Conservation (phyloP, 2,329 filamentous ascomycete genomes). For the Pyricularia sp. region DNA sequence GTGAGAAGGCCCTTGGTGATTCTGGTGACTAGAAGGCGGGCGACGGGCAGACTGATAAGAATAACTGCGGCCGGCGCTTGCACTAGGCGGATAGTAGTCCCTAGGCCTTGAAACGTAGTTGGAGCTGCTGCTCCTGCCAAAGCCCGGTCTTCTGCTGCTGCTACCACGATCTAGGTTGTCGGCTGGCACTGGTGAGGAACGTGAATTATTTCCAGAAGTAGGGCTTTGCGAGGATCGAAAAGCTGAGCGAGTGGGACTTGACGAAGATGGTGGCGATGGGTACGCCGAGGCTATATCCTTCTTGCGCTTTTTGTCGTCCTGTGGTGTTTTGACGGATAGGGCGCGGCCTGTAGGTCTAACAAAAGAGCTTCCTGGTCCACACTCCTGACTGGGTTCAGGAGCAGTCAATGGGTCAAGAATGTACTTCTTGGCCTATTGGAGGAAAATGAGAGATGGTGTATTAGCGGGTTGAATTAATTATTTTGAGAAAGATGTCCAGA, state of each 20-base stretch:
- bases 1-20: not conserved
- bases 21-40: not conserved
- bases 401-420: slow-evolving; percentile 61
- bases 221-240: slow-evolving; percentile 37
- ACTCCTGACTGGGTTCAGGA: slow-evolving; percentile 59
- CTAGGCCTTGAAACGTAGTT: slow-evolving; percentile 3
- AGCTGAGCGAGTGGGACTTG: slow-evolving; percentile 36
- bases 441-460: slow-evolving; percentile 2
- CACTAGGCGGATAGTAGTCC: slow-evolving; percentile 7
- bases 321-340: slow-evolving; percentile 10
- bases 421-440: slow-evolving; percentile 51
- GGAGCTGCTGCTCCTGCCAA: slow-evolving; percentile 13
- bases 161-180: slow-evolving; percentile 4
- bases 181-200: slow-evolving; percentile 10
- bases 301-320: slow-evolving; percentile 14
- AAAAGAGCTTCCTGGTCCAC: slow-evolving; percentile 52
- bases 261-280: slow-evolving; percentile 44
- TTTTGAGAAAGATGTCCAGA: not conserved
- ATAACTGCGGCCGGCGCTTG: slow-evolving; percentile 12
- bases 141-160: slow-evolving; percentile 5
- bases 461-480: not conserved
- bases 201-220: slow-evolving; percentile 18
- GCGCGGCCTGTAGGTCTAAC: slow-evolving; percentile 22
- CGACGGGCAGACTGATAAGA: slow-evolving; percentile 8
- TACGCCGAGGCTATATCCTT: slow-evolving; percentile 9